Base-by-base conservation (phyloP, 345 rosid genomes). In the Jatropha curcas region DNA sequence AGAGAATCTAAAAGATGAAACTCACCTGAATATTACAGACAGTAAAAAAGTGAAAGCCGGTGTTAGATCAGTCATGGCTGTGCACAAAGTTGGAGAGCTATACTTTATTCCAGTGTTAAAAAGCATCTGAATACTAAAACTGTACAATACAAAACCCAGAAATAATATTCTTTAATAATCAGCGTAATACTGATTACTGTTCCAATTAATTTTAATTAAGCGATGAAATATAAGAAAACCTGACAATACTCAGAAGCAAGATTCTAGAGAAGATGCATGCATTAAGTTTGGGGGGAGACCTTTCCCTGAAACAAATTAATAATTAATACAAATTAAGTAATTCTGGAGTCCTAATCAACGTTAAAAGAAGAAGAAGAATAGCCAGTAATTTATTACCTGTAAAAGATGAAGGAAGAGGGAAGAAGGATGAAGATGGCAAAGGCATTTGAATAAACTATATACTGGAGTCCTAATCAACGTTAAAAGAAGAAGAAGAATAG, bases 1-100 rank as follows among this genome's bases (percentile, higher is more conserved):
- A n/a, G n/a, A n/a, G n/a, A n/a, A n/a, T n/a, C n/a, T n/a, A n/a
- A 30, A 5, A 2, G 35, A 24, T 33, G 0, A 37, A 71, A 39
- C 20, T 13, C n/a, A 48, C 74, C 74, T 71, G 57, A 69, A 75
- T 7, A 79, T 22, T 7, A 71, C 7, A 61, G 79, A 79, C 8
- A 79, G 70, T 62, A 75, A 12, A 60, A 74, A 74, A 34, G 77
- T 74, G 43, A 74, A 74, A 24, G 77, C 77, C 22, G 77, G 77
- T 37, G 43, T 41, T 14, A 80, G 80, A 72, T 80, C 74, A 59
- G 4, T 1, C 27, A 72, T 71, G 24, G 77, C 83, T 1, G 83
- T 20, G 9, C 48, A 30, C n/a, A 80, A 39, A 25, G 71, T 67
- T 5, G 79, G 77, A 55, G 82, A 71, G 74, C 83, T 64, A 43